phyloP scores from a whole-genome alignment of 352 stramenopile genomes.

The Saprolegnia parasitica region DNA sequence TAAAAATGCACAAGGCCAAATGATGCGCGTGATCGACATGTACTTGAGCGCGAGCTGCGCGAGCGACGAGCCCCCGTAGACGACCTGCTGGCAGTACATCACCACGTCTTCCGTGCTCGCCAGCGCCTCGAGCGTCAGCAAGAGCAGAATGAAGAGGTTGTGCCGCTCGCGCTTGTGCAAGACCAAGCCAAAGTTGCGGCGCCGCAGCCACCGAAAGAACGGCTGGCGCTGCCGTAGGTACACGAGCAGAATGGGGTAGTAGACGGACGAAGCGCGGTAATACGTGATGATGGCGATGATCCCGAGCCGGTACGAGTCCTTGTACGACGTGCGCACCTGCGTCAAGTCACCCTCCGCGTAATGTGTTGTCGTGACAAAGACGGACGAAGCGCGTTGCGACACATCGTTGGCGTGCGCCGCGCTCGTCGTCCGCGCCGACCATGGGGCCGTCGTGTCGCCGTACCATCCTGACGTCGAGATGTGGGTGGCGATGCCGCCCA shows the following conservation, averaged over 20 bases:
- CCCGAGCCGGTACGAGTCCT: neutral
- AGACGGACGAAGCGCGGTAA: constrained; percentile 7
- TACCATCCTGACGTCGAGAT: constrained; percentile 11
- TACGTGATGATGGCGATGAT: neutral
- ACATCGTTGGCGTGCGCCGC: neutral
- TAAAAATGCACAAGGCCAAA: constrained; percentile 17
- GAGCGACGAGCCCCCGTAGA: neutral
- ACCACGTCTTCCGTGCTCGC: constrained; percentile 17
- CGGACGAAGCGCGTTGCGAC: neutral
- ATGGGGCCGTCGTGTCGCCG: constrained; percentile 2
- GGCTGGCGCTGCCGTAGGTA: neutral
- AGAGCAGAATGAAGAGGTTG: neutral
- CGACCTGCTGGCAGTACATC: constrained; percentile 8
- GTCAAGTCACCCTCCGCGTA: constrained; percentile 17
- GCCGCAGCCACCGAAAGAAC: neutral
- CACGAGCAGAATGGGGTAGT: constrained; percentile 4
- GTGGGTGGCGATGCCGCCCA: constrained; percentile 3
- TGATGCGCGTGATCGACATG: constrained; percentile 24
- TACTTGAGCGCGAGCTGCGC: neutral
- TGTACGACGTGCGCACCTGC: neutral
- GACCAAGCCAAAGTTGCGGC: neutral
- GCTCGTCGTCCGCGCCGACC: constrained; percentile 6
- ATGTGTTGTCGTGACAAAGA: neutral
- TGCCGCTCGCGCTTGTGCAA: constrained; percentile 21
- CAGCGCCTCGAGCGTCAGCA: neutral